phyloP scores from a whole-genome alignment of 2,329 filamentous ascomycete genomes.

The Fusarium sp. region DNA sequence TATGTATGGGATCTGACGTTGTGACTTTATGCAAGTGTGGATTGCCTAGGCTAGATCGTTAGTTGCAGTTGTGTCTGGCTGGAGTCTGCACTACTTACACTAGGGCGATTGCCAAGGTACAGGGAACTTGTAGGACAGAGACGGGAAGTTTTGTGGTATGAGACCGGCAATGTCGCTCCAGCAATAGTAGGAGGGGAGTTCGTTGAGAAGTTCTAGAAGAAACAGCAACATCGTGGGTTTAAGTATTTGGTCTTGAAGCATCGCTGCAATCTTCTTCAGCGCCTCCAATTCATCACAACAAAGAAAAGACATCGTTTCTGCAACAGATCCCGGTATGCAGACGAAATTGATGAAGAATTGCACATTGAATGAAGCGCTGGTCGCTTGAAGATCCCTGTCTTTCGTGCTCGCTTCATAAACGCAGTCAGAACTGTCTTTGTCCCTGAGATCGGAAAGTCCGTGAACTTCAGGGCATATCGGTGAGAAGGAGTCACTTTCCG shows the following conservation, averaged over 20 bases:
- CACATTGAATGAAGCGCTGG: not conserved
- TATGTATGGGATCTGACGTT: accelerated
- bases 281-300: not conserved
- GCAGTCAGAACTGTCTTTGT: not conserved
- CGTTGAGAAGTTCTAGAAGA: not conserved
- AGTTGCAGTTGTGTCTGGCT: not conserved
- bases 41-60: not conserved
- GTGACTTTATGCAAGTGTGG: not conserved
- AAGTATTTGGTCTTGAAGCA: not conserved
- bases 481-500: not conserved
- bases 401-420: accelerated
- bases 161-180: accelerated
- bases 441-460: not conserved
- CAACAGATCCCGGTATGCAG: not conserved
- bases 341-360: accelerated
- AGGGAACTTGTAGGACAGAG: no score
- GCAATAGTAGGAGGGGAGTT: not conserved
- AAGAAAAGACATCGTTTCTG: not conserved
- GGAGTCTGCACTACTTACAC: not conserved
- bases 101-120: not conserved
- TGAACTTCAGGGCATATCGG: not conserved
- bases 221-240: accelerated
- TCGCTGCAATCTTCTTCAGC: accelerated
- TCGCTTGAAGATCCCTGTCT: no score
- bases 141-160: not conserved